These are phyloP conservation scores for Pichia membranifaciens DNA, from an alignment of 805 yeast genomes.

Conservation along the genomic window DNA sequence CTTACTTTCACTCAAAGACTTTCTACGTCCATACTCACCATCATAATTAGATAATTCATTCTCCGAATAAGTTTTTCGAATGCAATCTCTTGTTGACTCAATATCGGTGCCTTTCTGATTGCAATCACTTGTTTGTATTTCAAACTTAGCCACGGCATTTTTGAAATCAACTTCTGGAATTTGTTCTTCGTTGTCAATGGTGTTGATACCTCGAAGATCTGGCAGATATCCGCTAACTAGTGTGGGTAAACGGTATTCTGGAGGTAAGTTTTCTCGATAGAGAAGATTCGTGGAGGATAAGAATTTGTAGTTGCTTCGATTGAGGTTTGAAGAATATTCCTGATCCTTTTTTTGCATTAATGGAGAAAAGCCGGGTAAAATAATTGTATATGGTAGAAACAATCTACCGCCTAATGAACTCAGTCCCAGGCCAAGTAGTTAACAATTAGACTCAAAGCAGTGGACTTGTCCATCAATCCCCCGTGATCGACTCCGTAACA, in stretches of 20 bases:
- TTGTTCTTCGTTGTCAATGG: conserved; percentile 29
- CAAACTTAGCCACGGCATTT: conserved; percentile 17
- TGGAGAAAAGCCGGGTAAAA: too few species aligned
- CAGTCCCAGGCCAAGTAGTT: too few species aligned
- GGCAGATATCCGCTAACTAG: conserved; percentile 16
- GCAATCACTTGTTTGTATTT: background rate
- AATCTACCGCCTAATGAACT: too few species aligned
- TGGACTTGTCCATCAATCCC: too few species aligned
- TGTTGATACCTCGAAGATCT: conserved; percentile 19
- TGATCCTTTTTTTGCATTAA: conserved; percentile 2
- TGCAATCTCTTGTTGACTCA: conserved; percentile 7
- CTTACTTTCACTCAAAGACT: background rate
- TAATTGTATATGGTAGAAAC: too few species aligned
- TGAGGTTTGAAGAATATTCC: background rate
- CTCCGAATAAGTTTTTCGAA: conserved; percentile 58
- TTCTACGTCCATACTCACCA: conserved; percentile 27
- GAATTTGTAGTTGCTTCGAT: conserved; percentile 12
- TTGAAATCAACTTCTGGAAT: conserved; percentile 23
- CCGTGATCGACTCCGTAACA: too few species aligned
- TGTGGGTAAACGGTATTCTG: conserved; percentile 17
- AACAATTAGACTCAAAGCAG: too few species aligned
- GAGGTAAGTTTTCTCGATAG: conserved; percentile 13
- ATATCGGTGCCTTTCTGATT: conserved; percentile 1
- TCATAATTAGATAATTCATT: conserved; percentile 58
- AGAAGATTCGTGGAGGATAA: conserved; percentile 14